Evolutionary conservation across 2,329 filamentous ascomycete species (phyloP).

Genomic region (Fusarium nygamai): DNA sequence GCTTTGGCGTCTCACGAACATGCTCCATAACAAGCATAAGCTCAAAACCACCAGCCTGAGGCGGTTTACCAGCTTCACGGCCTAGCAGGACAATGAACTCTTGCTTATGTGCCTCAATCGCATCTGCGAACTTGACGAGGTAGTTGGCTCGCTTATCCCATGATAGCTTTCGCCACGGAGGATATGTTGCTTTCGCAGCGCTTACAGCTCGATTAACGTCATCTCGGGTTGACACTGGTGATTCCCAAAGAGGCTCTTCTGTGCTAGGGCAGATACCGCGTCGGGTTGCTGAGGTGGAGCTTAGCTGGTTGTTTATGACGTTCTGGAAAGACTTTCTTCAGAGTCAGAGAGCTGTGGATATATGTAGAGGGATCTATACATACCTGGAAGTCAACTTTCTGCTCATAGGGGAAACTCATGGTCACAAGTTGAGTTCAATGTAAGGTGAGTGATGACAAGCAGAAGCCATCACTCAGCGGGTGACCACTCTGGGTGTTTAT

Average conservation of each 20-base stretch:
- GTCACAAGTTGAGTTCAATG: accelerated
- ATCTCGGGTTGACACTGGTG: slow-evolving; percentile 41
- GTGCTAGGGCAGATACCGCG: slow-evolving; percentile 45
- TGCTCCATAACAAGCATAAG: background rate
- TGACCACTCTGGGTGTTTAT: background rate
- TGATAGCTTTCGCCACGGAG: slow-evolving; percentile 42
- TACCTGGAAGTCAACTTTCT: slow-evolving; percentile 2
- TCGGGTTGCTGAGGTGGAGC: slow-evolving; percentile 25
- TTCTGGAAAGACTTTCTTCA: slow-evolving; percentile 38
- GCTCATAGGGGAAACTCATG: background rate
- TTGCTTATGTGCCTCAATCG: slow-evolving; percentile 37
- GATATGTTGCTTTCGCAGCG: slow-evolving; percentile 43
- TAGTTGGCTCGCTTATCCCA: slow-evolving; percentile 41
- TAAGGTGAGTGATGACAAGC: no score
- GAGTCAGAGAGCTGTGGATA: background rate
- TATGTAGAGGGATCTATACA: accelerated
- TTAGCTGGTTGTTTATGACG: slow-evolving; percentile 45
- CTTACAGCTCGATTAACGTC: slow-evolving; percentile 46
- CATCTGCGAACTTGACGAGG: slow-evolving; percentile 41
- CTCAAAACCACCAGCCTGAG: slow-evolving; percentile 15
- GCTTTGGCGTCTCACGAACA: background rate
- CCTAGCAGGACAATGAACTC: slow-evolving; percentile 37
- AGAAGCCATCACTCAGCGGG: accelerated
- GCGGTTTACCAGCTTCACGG: slow-evolving; percentile 42
- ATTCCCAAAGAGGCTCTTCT: slow-evolving; percentile 46